Evolutionary conservation across 2,329 filamentous ascomycete genomes (phyloP).

Genomic region (Leptodontidium sp.): DNA sequence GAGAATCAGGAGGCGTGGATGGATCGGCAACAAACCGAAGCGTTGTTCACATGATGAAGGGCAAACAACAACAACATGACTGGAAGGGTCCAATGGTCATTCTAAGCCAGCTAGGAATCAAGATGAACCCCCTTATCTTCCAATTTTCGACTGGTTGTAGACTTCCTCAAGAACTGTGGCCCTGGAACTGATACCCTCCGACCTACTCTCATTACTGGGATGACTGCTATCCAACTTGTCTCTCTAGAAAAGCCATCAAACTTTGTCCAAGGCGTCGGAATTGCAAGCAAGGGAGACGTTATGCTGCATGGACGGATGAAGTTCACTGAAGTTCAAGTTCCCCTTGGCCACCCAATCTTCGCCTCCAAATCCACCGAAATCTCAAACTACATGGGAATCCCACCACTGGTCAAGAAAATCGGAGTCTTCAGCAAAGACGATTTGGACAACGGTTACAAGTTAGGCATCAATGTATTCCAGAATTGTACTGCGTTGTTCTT

Average conservation of each 20-base stretch:
- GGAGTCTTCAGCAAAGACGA: neutral
- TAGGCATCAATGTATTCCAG: conserved; percentile 8
- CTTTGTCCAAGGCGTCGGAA: conserved; percentile 3
- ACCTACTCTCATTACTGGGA: neutral
- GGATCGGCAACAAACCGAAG: conserved; percentile 4
- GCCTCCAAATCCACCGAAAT: conserved; percentile 7
- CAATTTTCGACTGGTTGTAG: neutral
- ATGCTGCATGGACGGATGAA: neutral
- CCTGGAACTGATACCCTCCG: neutral
- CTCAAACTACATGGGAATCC: conserved; percentile 16
- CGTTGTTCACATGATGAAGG: neutral
- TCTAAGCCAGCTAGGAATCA: neutral
- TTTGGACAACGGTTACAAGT: neutral
- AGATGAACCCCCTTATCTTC: neutral
- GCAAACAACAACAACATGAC: neutral
- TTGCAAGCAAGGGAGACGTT: neutral
- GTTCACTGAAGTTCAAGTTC: conserved; percentile 7
- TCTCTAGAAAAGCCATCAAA: no score
- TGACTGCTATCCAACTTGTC: neutral
- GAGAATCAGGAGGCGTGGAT: neutral
- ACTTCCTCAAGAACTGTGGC: conserved; percentile 2
- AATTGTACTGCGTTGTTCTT: conserved; percentile 14
- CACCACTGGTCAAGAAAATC: conserved; percentile 15
- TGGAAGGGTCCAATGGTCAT: conserved; percentile 9
- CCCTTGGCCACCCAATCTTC: conserved; percentile 6